Conservation (phyloP, 106 monocot species). For the Dendrobium chrysotoxum region DNA sequence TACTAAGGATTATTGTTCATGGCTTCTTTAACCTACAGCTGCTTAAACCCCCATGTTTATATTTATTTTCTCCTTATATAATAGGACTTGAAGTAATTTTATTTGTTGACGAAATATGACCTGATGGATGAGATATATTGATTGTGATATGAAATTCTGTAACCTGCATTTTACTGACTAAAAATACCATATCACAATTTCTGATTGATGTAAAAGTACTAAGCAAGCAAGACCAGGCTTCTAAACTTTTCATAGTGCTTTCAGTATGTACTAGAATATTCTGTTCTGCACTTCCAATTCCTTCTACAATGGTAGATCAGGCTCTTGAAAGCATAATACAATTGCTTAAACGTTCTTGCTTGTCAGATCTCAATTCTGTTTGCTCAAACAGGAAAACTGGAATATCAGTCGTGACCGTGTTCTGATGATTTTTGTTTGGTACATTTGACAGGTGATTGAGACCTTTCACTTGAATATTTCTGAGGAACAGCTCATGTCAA, state of each 20-base stretch:
- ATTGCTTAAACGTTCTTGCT: background rate
- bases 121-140: no score
- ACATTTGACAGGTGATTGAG: conserved; percentile 63
- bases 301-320: background rate
- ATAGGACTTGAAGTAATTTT: no score
- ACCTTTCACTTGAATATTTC: conserved; percentile 73
- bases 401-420: background rate
- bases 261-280: no score
- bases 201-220: background rate
- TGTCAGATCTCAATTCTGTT: background rate
- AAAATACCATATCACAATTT: background rate
- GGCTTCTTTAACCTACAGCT: no score
- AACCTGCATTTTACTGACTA: background rate
- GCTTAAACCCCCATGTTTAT: no score
- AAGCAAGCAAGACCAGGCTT: background rate
- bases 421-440: background rate
- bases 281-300: background rate
- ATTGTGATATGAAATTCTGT: no score
- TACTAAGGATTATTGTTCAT: no score
- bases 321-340: background rate
- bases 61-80: no score
- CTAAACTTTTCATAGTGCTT: background rate
- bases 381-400: background rate
- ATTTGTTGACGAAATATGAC: no score
- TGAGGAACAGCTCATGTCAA: conserved; percentile 89